These are phyloP conservation scores for Yamadazyma dushanensis DNA, from an alignment of 1,139 yeast species.

Conservation along the genomic window DNA sequence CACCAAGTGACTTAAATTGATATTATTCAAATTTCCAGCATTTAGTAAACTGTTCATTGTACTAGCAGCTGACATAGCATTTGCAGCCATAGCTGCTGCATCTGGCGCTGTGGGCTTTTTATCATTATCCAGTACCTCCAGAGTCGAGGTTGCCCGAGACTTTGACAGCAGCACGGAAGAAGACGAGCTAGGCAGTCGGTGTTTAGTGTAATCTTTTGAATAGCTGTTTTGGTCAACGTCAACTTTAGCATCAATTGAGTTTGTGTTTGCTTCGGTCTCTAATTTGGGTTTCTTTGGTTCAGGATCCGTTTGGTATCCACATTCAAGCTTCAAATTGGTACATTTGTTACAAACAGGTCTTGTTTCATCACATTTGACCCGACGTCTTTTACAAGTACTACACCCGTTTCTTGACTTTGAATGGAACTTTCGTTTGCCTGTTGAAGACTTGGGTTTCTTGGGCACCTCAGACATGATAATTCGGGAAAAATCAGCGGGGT, in stretches of 20 bases:
- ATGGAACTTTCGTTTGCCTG: slow-evolving; percentile 69
- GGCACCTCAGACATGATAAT: slow-evolving; percentile 1
- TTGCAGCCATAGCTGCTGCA: slow-evolving; percentile 1
- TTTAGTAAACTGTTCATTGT: slow-evolving; percentile 23
- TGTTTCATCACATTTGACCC: slow-evolving; percentile 90
- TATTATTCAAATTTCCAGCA: slow-evolving; percentile 48
- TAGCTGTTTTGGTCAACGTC: too few relatives aligned
- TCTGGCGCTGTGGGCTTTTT: background rate
- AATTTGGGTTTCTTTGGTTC: background rate
- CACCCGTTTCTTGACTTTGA: slow-evolving; percentile 88
- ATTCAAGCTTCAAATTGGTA: slow-evolving; percentile 69
- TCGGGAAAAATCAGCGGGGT: too few relatives aligned
- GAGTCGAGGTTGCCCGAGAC: slow-evolving; percentile 3
- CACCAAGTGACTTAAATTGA: slow-evolving; percentile 46
- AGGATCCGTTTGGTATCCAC: slow-evolving; percentile 49
- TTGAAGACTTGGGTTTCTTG: slow-evolving; percentile 22
- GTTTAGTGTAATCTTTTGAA: too few relatives aligned
- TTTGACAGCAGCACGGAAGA: background rate
- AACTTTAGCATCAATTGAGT: too few relatives aligned
- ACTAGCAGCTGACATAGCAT: slow-evolving; percentile 3
- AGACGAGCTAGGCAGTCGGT: too few relatives aligned
- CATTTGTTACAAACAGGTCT: slow-evolving; percentile 83
- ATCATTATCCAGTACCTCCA: background rate
- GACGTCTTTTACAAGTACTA: slow-evolving; percentile 78
- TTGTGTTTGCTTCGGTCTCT: background rate